phyloP scores from a whole-genome alignment of 1,284 basidiomycete species.

The Austroboletus niveus region DNA sequence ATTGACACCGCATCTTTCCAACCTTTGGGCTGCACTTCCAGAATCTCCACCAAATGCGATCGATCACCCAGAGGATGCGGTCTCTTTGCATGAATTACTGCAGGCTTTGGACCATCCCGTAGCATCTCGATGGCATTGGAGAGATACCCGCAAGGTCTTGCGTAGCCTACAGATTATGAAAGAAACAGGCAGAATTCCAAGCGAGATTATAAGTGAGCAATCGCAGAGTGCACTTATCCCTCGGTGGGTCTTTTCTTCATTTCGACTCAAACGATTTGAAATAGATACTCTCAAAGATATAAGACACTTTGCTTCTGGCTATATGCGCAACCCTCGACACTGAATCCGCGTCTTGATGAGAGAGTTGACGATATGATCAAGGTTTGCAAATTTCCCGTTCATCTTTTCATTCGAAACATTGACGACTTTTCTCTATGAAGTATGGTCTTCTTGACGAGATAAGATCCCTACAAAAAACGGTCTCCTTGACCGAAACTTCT shows the following conservation, averaged over 20 bases:
- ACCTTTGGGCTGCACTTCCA: conserved; percentile 55
- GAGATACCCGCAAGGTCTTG: conserved; percentile 87
- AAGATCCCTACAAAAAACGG: conserved; percentile 44
- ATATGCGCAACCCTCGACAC: conserved; percentile 66
- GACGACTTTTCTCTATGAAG: conserved; percentile 37
- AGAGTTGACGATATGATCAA: conserved; percentile 91
- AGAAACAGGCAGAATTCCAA: conserved; percentile 66
- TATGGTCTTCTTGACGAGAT: conserved; percentile 88
- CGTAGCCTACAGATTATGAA: conserved; percentile 80
- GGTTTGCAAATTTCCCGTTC: conserved; percentile 39
- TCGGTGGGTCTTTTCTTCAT: conserved; percentile 39
- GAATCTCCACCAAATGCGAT: conserved; percentile 49
- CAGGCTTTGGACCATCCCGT: conserved; percentile 71
- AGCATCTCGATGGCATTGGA: conserved; percentile 92
- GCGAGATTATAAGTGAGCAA: conserved; percentile 69
- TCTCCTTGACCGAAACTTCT: conserved; percentile 13
- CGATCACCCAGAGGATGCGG: conserved; percentile 52
- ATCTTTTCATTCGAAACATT: not conserved
- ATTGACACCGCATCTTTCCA: conserved; percentile 47
- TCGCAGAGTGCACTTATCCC: conserved; percentile 45
- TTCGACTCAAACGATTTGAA: not conserved
- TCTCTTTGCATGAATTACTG: conserved; percentile 68
- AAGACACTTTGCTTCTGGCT: conserved; percentile 90
- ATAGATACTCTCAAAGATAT: conserved; percentile 50
- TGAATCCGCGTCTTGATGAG: conserved; percentile 71